Percentiles rank a stretch among this genome's conserved stretches.
phyloP scores from a whole-genome alignment of 768 basidiomycete species.

The Pisolithus tinctorius region DNA sequence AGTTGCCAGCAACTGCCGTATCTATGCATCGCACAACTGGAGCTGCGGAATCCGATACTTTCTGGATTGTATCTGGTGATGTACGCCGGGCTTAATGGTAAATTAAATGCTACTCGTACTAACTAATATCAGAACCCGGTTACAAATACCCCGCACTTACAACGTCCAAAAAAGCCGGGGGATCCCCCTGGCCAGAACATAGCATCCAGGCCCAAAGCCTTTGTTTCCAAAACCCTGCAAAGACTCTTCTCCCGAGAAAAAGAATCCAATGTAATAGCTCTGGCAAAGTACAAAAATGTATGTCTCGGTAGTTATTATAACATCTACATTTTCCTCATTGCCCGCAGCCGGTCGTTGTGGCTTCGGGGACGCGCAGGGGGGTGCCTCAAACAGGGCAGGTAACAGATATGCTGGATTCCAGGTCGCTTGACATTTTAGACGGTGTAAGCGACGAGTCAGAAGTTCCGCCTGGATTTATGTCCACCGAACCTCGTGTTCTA shows the following conservation, averaged over 20 bases:
- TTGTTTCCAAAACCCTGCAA: background rate
- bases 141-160: no score
- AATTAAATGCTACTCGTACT: no score
- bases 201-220: no score
- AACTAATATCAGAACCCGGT: no score
- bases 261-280: background rate
- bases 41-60: no score
- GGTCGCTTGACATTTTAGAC: background rate
- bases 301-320: background rate
- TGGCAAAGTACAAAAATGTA: background rate
- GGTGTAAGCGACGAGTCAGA: background rate
- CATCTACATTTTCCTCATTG: background rate
- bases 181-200: no score
- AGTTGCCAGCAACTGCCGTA: no score
- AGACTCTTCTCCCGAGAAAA: background rate
- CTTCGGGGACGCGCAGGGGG: background rate
- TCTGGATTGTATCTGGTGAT: no score
- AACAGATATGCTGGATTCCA: no score
- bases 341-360: background rate
- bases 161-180: no score
- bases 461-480: background rate
- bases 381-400: background rate
- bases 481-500: background rate
- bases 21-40: no score
- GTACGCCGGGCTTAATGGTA: no score